Evolutionary conservation across 139 green algal species (phyloP), one percentile per base, ranked within the genome.

Genomic region (Chlorella sp.): DNA sequence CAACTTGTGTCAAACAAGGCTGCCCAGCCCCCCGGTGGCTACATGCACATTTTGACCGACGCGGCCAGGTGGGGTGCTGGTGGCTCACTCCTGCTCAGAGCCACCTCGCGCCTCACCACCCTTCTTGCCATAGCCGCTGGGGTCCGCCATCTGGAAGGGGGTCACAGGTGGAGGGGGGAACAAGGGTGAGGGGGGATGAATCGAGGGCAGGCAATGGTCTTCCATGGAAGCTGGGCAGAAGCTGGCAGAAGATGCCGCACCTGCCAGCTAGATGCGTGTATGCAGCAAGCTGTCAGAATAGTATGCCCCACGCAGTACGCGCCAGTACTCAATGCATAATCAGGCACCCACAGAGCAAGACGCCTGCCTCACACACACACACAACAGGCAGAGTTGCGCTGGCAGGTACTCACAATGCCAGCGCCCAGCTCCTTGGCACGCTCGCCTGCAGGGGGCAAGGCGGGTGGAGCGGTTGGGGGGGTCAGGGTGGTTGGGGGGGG

Each of bases 121-220:
- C 84, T 88, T 68, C 39, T 88, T 88, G 28, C 84, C 84, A 14
- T 88, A 88, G 68, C 84, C 84, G 16, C 30, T 40, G 4, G 83
- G 83, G 64, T 87, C 83, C 2, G 83, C 83, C 83, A 87, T 87
- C 81, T 86, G 81, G 26, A 24, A 22, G 3, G 24, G 16, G 28
- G 32, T 42, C 1, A 7, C 3, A 22, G 71, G 2, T 32, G 71
- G 71, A 37, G 28, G n/a, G n/a, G 12, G 15, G 75, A 37, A 42
- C 12, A 12, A 53, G 15, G 26, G 75, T 36, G 37, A 77, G 28
- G 15, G 15, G 69, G 28, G 69, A 3, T 77, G 69, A 37, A 2
- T 71, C 60, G 64, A 16, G 48, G 5, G 7, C 5, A 57, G 48
- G 48, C 48, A 57, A 57, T 57, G 48, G 48, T 5, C 9, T 57